phyloP scores from a whole-genome alignment of 2,329 filamentous ascomycete species.

The Cercospora citrullina region DNA sequence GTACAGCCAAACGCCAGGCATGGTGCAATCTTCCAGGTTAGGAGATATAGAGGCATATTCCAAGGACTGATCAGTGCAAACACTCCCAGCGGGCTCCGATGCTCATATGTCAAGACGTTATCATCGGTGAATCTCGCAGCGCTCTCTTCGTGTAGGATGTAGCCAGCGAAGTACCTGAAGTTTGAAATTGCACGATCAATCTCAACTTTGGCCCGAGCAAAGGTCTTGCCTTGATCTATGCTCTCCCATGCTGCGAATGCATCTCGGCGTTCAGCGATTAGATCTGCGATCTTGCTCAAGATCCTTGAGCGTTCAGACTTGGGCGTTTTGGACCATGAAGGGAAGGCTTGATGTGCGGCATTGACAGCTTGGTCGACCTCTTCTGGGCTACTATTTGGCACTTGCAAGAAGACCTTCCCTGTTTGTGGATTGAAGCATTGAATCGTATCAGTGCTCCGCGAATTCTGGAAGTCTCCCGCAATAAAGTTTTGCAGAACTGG shows the following conservation, averaged over 20 bases:
- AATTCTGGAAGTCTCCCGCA: constrained; percentile 4
- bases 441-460: background rate
- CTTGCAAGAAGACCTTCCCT: constrained; percentile 11
- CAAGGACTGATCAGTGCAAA: constrained; percentile 19
- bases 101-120: constrained; percentile 15
- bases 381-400: constrained; percentile 10
- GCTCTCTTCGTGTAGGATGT: constrained; percentile 18
- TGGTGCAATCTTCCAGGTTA: constrained; percentile 22
- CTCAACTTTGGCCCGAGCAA: constrained; percentile 15
- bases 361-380: constrained; percentile 14
- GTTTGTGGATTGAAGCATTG: constrained; percentile 8
- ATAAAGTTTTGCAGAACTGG: constrained; percentile 15
- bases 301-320: constrained; percentile 8
- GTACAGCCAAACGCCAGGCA: constrained; percentile 18
- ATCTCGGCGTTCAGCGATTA: constrained; percentile 9
- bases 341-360: constrained; percentile 13
- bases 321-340: constrained; percentile 16
- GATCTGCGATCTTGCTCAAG: constrained; percentile 13
- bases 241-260: constrained; percentile 17
- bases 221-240: constrained; percentile 22
- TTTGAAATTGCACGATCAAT: constrained; percentile 18
- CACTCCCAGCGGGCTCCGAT: constrained; percentile 16
- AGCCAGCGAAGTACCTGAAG: constrained; percentile 20
- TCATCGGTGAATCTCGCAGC: constrained; percentile 18
- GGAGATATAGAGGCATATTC: constrained; percentile 20